Evolutionary conservation across 169 alveolate species (phyloP).

Genomic region (Eimeria zaria): DNA sequence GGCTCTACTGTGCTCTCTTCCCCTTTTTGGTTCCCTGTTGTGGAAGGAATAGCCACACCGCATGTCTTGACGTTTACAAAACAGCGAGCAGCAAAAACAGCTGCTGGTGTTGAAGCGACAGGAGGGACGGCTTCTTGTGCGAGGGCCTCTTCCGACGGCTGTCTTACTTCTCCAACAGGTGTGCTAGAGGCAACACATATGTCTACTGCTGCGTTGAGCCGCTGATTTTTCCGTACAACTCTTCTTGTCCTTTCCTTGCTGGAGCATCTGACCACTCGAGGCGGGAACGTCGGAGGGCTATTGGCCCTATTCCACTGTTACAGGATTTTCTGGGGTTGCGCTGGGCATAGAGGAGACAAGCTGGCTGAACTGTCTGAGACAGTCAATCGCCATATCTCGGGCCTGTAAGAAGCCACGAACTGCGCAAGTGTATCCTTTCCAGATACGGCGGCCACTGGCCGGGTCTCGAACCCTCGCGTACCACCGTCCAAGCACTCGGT

Average conservation of each 20-base stretch:
- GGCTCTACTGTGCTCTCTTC: not conserved
- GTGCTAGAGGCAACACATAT: not conserved
- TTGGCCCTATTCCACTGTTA: conserved; percentile 13
- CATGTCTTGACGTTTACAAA: not conserved
- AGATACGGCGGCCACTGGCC: conserved; percentile 79
- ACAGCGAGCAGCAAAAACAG: not conserved
- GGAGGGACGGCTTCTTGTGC: not conserved
- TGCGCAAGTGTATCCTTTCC: conserved; percentile 85
- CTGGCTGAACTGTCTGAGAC: conserved; percentile 75
- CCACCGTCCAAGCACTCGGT: conserved; percentile 85
- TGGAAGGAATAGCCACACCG: not conserved
- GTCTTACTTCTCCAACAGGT: not conserved
- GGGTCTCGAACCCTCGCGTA: conserved; percentile 83
- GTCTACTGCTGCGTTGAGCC: not conserved
- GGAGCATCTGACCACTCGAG: not conserved
- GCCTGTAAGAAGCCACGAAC: conserved; percentile 82
- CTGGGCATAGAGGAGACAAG: conserved; percentile 45
- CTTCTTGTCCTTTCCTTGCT: conserved; percentile 22
- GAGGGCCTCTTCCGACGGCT: not conserved
- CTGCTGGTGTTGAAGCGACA: not conserved
- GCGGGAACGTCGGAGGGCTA: not conserved
- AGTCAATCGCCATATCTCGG: conserved; percentile 84
- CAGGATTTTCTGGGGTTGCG: not conserved
- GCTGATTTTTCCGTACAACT: not conserved
- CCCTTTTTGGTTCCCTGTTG: not conserved